Percentiles rank a stretch among this genome's conserved stretches.
Conservation (phyloP, 2,329 filamentous ascomycete species). For the Fusarium sp. region DNA sequence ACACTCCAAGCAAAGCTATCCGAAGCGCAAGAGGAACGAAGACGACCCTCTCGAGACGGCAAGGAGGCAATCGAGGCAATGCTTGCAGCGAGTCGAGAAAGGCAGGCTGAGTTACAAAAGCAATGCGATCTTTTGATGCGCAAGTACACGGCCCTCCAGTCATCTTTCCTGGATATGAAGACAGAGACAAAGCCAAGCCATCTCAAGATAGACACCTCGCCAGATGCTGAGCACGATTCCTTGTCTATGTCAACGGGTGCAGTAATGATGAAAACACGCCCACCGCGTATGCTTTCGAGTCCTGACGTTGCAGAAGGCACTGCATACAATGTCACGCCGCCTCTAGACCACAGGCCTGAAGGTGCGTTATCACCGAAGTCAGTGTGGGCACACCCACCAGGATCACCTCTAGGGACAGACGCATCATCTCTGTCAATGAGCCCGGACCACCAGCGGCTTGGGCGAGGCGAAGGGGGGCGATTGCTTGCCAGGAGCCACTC, state of each 20-base stretch:
- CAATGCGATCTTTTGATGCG: conserved; percentile 64
- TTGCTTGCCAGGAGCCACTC: conserved; percentile 40
- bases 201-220: conserved; percentile 41
- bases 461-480: conserved; percentile 59
- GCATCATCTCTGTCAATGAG: conserved; percentile 50
- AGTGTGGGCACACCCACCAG: conserved; percentile 53
- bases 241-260: conserved; percentile 57
- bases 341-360: conserved; percentile 54
- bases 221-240: conserved; percentile 53
- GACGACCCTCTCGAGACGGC: conserved; percentile 46
- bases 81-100: conserved; percentile 65
- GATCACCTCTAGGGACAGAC: conserved; percentile 56
- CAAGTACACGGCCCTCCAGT: conserved; percentile 67
- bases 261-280: conserved; percentile 54
- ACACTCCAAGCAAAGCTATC: conserved; percentile 62
- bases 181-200: conserved; percentile 49
- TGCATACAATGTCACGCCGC: conserved; percentile 60
- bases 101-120: conserved; percentile 67
- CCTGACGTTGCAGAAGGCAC: conserved; percentile 59
- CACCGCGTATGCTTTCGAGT: conserved; percentile 61
- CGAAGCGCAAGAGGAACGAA: conserved; percentile 52
- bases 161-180: conserved; percentile 63
- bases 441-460: conserved; percentile 60
- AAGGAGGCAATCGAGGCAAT: conserved; percentile 59
- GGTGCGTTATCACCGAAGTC: conserved; percentile 49